Evolutionary conservation across 805 yeast genomes (phyloP).

Genomic region (Yamadazyma sp.): DNA sequence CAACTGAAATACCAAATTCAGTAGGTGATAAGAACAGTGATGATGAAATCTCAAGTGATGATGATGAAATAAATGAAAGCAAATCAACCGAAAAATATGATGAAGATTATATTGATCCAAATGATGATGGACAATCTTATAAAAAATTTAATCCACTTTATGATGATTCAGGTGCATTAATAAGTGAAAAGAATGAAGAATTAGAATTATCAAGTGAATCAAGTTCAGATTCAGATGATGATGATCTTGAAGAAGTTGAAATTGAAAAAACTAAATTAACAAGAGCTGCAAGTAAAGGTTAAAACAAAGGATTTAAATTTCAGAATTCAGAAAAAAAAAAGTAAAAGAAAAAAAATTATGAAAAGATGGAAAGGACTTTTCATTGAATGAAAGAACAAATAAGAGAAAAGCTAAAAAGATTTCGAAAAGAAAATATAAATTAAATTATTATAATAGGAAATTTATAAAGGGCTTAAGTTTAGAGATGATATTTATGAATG

Average conservation of each 20-base stretch:
- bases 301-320: slow-evolving; percentile 2
- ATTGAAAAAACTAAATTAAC: slow-evolving; percentile 27
- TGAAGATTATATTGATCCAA: slow-evolving; percentile 75
- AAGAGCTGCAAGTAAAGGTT: slow-evolving; percentile 41
- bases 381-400: no score
- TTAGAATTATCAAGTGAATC: slow-evolving; percentile 29
- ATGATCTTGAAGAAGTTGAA: slow-evolving; percentile 18
- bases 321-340: no score
- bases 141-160: slow-evolving; percentile 63
- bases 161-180: slow-evolving; percentile 34
- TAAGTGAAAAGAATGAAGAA: slow-evolving; percentile 15
- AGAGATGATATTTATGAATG: no score
- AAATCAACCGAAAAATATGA: slow-evolving; percentile 37
- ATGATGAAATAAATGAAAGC: slow-evolving; percentile 16
- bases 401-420: no score
- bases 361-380: no score
- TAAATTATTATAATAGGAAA: no score
- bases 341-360: no score
- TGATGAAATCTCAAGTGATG: slow-evolving; percentile 52
- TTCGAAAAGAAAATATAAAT: no score
- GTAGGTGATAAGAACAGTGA: slow-evolving; percentile 14
- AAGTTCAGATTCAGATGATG: slow-evolving; percentile 30
- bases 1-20: slow-evolving; percentile 27
- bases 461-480: no score
- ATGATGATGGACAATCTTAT: slow-evolving; percentile 77